Conservation (phyloP, 2,329 filamentous ascomycete species). For the Fusarium brachygibbosum region DNA sequence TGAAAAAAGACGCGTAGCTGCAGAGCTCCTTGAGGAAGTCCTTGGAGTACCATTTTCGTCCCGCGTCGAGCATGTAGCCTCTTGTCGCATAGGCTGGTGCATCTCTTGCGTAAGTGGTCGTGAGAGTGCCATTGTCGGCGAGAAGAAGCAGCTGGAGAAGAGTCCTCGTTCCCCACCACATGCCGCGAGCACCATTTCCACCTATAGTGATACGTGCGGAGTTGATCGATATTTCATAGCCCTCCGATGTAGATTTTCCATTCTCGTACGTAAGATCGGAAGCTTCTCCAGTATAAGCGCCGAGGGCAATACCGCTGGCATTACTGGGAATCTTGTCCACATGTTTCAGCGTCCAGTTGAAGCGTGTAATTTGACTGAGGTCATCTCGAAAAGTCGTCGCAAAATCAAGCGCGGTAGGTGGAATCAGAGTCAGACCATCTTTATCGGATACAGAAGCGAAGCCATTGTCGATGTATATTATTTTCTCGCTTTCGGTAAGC, state of each 20-base stretch:
- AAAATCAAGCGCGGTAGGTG: constrained; percentile 18
- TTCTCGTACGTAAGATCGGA: constrained; percentile 17
- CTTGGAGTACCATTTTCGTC: constrained; percentile 31
- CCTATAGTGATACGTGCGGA: constrained; percentile 19
- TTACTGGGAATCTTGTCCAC: not conserved
- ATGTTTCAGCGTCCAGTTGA: constrained; percentile 23
- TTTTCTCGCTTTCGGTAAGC: not conserved
- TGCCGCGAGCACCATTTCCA: constrained; percentile 22
- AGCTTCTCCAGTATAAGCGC: constrained; percentile 6
- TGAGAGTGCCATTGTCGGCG: constrained; percentile 1
- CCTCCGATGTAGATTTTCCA: constrained; percentile 12
- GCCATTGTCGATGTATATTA: constrained; percentile 4
- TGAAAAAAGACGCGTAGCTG: constrained; percentile 33
- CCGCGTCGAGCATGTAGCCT: constrained; percentile 30
- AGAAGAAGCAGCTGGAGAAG: constrained; percentile 27
- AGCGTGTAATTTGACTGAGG: constrained; percentile 3
- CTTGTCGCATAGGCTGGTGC: constrained; percentile 21
- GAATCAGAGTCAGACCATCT: constrained; percentile 8
- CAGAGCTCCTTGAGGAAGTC: constrained; percentile 21
- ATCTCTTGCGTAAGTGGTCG: not conserved
- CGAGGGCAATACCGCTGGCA: not conserved
- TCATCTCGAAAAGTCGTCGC: constrained; percentile 19
- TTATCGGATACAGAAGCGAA: constrained; percentile 1
- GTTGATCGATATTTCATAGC: constrained; percentile 21
- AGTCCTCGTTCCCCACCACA: constrained; percentile 33